A percentile compares a stretch with the other conserved stretches of the same genome.
Conservation (phyloP, 2,329 filamentous ascomycete genomes). For the Fusarium humuli region DNA sequence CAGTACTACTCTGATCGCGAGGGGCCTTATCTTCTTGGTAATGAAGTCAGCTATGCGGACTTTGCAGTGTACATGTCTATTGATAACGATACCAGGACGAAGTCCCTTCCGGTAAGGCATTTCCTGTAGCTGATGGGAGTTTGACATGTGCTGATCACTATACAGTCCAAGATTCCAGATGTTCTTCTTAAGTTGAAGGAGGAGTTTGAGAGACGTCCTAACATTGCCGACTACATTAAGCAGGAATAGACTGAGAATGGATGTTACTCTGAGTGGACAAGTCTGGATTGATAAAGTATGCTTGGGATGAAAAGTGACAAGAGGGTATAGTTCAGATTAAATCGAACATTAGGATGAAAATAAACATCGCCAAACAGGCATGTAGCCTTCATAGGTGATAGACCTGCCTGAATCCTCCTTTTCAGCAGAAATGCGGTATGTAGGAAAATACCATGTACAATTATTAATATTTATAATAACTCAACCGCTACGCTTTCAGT, state of each 20-base stretch:
- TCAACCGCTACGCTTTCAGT: neutral
- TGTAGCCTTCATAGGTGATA: fast-evolving
- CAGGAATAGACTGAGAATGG: neutral
- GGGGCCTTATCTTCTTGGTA: slow-evolving; percentile 24
- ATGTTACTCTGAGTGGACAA: fast-evolving
- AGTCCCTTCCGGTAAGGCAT: slow-evolving; percentile 10
- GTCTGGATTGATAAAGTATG: neutral
- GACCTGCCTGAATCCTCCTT: fast-evolving
- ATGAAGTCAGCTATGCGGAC: slow-evolving; percentile 27
- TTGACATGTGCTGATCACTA: fast-evolving
- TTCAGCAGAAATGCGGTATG: fast-evolving
- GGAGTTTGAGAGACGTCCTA: slow-evolving; percentile 11
- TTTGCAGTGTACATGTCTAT: slow-evolving; percentile 32
- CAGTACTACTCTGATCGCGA: slow-evolving; percentile 30
- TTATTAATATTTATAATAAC: neutral
- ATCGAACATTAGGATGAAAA: too few relatives aligned
- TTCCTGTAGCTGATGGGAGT: fast-evolving
- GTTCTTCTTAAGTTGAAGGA: slow-evolving; percentile 27
- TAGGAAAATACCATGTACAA: neutral
- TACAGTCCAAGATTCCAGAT: slow-evolving; percentile 14
- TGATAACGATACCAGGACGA: slow-evolving; percentile 27
- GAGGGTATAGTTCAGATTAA: too few relatives aligned
- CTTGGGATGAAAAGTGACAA: too few relatives aligned
- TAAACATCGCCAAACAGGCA: neutral
- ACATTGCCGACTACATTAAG: slow-evolving; percentile 32